Conservation (phyloP, 305 asterid genomes). For the Salvia sclarea region DNA sequence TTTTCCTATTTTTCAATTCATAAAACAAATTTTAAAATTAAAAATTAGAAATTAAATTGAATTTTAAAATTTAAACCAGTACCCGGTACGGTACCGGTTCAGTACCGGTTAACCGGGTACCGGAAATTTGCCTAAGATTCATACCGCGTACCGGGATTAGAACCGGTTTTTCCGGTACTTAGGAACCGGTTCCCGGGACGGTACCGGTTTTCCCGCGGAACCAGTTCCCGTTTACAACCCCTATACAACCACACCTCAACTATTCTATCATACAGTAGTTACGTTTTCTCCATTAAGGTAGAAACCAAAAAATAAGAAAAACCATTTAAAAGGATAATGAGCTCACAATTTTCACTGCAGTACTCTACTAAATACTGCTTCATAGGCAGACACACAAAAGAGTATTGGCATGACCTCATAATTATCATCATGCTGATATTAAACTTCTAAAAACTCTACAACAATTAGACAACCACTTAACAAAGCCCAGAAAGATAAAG, state of each 20-base stretch:
- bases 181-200: too few relatives aligned
- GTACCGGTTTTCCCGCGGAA: too few relatives aligned
- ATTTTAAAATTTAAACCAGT: too few relatives aligned
- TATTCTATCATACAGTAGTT: constrained; percentile 6
- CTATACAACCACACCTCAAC: constrained; percentile 11
- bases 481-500: constrained; percentile 16
- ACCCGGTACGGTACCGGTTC: too few relatives aligned
- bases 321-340: neutral
- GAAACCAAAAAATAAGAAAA: neutral
- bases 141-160: too few relatives aligned
- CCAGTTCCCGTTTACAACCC: constrained; percentile 17
- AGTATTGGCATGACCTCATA: constrained; percentile 8
- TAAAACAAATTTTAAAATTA: too few relatives aligned
- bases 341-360: constrained; percentile 6
- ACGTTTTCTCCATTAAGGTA: neutral
- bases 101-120: too few relatives aligned
- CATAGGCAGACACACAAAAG: constrained; percentile 12
- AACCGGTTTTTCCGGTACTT: too few relatives aligned
- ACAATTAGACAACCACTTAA: constrained; percentile 13
- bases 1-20: too few relatives aligned
- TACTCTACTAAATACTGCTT: constrained; percentile 20
- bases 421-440: constrained; percentile 1
- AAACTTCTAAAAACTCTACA: neutral
- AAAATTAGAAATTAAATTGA: too few relatives aligned
- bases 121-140: too few relatives aligned